A percentile compares a stretch with the other conserved stretches of the same genome.
These are phyloP conservation scores for Micromonas commoda DNA, from an alignment of 139 green algal genomes.

Conservation along the genomic window DNA sequence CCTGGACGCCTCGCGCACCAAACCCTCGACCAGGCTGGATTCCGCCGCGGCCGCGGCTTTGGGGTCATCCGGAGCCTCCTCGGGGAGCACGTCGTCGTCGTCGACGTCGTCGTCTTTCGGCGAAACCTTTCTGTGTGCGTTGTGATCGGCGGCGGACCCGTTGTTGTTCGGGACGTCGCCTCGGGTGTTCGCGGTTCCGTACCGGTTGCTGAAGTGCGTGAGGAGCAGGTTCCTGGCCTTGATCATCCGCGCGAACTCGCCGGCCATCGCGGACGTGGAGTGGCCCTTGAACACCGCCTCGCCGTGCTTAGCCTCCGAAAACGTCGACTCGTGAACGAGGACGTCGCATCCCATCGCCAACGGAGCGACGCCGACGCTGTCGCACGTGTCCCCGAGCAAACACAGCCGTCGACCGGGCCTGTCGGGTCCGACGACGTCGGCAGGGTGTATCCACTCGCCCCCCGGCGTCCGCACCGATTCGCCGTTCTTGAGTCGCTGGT, in stretches of 20 bases:
- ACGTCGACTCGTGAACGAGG: slow-evolving; percentile 89
- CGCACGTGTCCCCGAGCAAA: slow-evolving; percentile 84
- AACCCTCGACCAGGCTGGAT: not conserved
- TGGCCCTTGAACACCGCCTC: slow-evolving; percentile 77
- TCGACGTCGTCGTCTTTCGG: not conserved
- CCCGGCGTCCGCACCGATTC: slow-evolving; percentile 14
- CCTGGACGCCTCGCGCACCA: not conserved
- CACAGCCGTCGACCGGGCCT: slow-evolving; percentile 61
- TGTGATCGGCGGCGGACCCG: too few relatives aligned
- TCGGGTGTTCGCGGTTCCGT: slow-evolving; percentile 30
- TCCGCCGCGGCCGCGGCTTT: not conserved
- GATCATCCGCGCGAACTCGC: slow-evolving; percentile 69
- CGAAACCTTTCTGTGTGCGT: too few relatives aligned
- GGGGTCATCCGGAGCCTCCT: not conserved
- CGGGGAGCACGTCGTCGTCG: not conserved
- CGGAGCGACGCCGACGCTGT: slow-evolving; percentile 56
- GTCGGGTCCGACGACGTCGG: slow-evolving; percentile 29
- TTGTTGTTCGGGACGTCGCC: not conserved
- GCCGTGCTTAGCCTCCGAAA: slow-evolving; percentile 57
- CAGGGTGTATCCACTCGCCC: slow-evolving; percentile 27
- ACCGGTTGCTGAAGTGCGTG: slow-evolving; percentile 85
- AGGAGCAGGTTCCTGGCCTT: slow-evolving; percentile 68
- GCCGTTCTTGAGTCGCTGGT: slow-evolving; percentile 31
- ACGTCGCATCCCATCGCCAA: slow-evolving; percentile 49
- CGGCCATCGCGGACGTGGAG: slow-evolving; percentile 78